Evolutionary conservation across 257 asterid species (phyloP).

Genomic region (Penstemon eatonii): DNA sequence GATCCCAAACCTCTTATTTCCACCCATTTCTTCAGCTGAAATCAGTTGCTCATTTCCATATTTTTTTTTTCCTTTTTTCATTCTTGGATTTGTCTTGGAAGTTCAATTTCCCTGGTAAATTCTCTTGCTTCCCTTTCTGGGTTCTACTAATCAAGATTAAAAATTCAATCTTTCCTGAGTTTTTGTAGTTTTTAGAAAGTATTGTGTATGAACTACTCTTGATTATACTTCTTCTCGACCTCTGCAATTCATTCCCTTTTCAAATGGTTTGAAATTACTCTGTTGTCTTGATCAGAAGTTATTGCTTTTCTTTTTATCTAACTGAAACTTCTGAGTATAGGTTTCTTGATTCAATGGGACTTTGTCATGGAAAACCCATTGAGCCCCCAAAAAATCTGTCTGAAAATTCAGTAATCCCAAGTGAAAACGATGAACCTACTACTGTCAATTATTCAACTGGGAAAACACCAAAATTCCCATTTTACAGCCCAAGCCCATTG

Average conservation of each 20-base stretch:
- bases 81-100: too few species aligned
- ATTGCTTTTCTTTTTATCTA: conserved; percentile 3
- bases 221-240: too few species aligned
- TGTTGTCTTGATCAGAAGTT: conserved; percentile 11
- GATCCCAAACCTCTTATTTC: neutral
- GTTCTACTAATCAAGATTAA: neutral
- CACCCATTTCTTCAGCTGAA: neutral
- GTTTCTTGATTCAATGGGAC: conserved; percentile 77
- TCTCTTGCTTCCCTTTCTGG: neutral
- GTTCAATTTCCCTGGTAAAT: too few species aligned
- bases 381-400: conserved; percentile 56
- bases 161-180: neutral
- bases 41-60: neutral
- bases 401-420: conserved; percentile 48
- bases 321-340: conserved; percentile 23
- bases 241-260: neutral
- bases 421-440: conserved; percentile 46
- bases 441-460: conserved; percentile 55
- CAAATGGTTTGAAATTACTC: conserved; percentile 25
- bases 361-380: conserved; percentile 89
- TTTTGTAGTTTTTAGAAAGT: neutral
- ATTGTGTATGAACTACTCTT: too few species aligned
- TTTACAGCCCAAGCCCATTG: conserved; percentile 76
- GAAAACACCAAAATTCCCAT: conserved; percentile 85
- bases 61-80: neutral